These are phyloP conservation scores for Epichloe baconii DNA, from an alignment of 2,329 filamentous ascomycete species.

Conservation along the genomic window DNA sequence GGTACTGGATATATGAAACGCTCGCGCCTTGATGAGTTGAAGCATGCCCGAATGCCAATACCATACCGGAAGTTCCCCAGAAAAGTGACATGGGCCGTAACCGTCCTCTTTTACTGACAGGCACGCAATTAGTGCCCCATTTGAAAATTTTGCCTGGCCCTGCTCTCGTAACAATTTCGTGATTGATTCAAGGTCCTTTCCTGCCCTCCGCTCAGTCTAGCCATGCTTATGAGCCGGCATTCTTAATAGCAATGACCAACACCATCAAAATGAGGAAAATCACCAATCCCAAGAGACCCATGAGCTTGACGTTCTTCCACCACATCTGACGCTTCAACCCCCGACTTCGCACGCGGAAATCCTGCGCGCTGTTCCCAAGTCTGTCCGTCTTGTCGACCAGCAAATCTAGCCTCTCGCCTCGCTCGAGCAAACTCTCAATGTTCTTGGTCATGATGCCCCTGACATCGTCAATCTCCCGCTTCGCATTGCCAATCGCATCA, in stretches of 20 bases:
- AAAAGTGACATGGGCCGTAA: not conserved
- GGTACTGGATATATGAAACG: not conserved
- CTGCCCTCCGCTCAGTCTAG: not conserved
- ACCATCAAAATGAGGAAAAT: constrained; percentile 43
- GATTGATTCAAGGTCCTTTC: not conserved
- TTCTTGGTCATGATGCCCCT: constrained; percentile 91
- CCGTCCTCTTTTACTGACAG: not conserved
- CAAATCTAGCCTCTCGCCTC: constrained; percentile 85
- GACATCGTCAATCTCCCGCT: constrained; percentile 84
- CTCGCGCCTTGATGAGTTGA: not conserved
- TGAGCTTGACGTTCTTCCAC: constrained; percentile 98
- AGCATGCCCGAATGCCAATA: not conserved
- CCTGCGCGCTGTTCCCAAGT: constrained; percentile 72
- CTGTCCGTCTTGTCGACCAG: constrained; percentile 95
- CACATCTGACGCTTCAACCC: constrained; percentile 90
- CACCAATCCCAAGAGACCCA: constrained; percentile 65
- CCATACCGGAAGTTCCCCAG: not conserved
- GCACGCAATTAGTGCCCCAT: not conserved
- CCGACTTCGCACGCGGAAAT: constrained; percentile 79
- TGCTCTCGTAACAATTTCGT: not conserved
- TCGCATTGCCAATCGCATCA: constrained; percentile 73
- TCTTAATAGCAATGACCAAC: constrained; percentile 42
- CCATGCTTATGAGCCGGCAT: constrained; percentile 11
- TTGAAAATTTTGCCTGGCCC: not conserved
- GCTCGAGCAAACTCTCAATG: constrained; percentile 77